phyloP scores from a whole-genome alignment of 2,329 filamentous ascomycete genomes.

The Neofusicoccum parvum region DNA sequence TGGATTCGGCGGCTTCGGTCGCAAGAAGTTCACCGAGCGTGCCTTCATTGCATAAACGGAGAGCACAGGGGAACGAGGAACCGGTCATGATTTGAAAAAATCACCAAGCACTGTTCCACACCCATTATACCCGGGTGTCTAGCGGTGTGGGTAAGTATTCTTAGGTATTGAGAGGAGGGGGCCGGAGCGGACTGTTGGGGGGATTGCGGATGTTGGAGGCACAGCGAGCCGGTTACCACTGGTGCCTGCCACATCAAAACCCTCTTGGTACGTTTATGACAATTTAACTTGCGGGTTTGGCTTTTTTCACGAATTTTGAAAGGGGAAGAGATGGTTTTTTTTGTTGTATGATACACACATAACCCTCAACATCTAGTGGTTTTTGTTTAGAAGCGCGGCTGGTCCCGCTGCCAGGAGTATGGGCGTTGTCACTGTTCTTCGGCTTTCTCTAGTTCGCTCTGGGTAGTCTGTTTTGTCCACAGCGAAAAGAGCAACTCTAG shows the following conservation, averaged over 20 bases:
- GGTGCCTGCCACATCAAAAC: background rate
- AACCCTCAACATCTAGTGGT: constrained; percentile 4
- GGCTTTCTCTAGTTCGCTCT: background rate
- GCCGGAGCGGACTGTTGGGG: background rate
- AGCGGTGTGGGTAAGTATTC: background rate
- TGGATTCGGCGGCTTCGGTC: constrained; percentile 9
- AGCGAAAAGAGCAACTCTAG: background rate
- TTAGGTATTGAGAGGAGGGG: background rate
- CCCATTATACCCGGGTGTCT: background rate
- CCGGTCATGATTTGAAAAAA: background rate
- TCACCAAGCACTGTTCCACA: background rate
- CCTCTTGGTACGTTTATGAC: constrained; percentile 16
- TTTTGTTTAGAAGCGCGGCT: constrained; percentile 12
- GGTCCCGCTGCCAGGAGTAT: background rate
- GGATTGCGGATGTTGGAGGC: background rate
- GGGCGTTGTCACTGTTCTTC: background rate
- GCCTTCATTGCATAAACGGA: constrained; percentile 4
- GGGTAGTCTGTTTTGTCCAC: background rate
- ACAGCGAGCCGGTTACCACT: constrained; percentile 16
- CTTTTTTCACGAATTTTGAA: constrained; percentile 11
- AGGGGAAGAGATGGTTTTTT: background rate
- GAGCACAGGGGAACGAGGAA: background rate
- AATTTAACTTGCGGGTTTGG: constrained; percentile 16
- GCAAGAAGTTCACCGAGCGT: constrained; percentile 5
- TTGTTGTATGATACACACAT: constrained; percentile 17